Conservation (phyloP, 495 filamentous ascomycete species). For the Penicillium dipodomyicola region DNA sequence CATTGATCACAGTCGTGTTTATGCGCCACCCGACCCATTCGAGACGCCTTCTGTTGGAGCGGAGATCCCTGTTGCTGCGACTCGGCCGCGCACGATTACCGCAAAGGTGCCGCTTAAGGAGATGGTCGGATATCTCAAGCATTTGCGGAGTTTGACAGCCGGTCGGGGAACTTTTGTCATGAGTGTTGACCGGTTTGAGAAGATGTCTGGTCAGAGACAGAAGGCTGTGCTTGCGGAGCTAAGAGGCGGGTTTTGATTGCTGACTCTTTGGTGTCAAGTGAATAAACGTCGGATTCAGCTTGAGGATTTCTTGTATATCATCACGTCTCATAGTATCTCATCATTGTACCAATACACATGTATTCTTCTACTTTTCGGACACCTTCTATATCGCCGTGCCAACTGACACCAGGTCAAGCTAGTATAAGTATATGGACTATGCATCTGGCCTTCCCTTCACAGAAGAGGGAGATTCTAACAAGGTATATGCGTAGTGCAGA, state of each 20-base stretch:
- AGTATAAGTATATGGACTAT: background rate
- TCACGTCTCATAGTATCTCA: constrained; percentile 5
- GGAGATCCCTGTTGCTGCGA: constrained; percentile 25
- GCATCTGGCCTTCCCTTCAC: background rate
- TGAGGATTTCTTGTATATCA: constrained; percentile 8
- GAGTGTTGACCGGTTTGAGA: constrained; percentile 86
- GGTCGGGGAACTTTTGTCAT: constrained; percentile 92
- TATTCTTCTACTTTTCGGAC: background rate
- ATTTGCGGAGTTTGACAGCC: constrained; percentile 81
- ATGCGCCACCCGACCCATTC: constrained; percentile 84
- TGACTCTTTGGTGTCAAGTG: background rate
- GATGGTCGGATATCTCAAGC: constrained; percentile 94
- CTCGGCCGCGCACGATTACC: constrained; percentile 59
- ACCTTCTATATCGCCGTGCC: background rate
- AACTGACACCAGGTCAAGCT: background rate
- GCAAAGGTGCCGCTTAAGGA: constrained; percentile 90
- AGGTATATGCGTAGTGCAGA: constrained; percentile 18
- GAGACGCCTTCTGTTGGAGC: constrained; percentile 43
- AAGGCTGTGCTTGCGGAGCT: constrained; percentile 55
- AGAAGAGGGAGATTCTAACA: constrained; percentile 6
- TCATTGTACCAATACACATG: constrained; percentile 6
- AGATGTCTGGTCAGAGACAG: constrained; percentile 65
- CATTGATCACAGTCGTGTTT: constrained; percentile 70
- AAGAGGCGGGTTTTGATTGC: constrained; percentile 34
- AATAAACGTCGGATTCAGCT: background rate